Conservation (phyloP, 805 yeast genomes). For the Ogataea trehaloabstinens region DNA sequence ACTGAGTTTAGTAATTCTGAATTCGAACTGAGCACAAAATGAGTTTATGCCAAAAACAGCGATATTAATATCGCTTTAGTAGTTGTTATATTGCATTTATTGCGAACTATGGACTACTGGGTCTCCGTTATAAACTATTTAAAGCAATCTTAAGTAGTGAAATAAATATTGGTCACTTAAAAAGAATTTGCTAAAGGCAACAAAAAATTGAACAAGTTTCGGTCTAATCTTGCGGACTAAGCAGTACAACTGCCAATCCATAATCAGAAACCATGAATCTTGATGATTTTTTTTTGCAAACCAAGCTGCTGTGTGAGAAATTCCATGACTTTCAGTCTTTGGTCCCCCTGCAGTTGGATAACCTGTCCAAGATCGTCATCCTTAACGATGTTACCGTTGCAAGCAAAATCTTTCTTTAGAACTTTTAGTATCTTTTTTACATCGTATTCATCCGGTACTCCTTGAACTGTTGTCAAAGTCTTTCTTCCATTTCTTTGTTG, state of each 20-base stretch:
- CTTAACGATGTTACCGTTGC: slow-evolving; percentile 97
- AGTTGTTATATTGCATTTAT: too few relatives aligned
- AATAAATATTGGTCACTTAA: too few relatives aligned
- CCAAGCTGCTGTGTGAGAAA: slow-evolving; percentile 84
- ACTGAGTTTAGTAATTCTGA: background rate
- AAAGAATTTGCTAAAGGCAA: too few relatives aligned
- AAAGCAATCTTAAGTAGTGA: too few relatives aligned
- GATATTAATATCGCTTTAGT: too few relatives aligned
- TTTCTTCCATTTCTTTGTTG: slow-evolving; percentile 99
- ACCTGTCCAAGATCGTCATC: slow-evolving; percentile 96
- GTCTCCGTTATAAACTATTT: too few relatives aligned
- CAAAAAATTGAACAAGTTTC: too few relatives aligned
- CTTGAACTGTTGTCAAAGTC: slow-evolving; percentile 97
- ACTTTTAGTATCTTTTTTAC: slow-evolving; percentile 90
- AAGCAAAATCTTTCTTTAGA: slow-evolving; percentile 95
- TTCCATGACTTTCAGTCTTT: slow-evolving; percentile 93
- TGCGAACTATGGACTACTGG: too few relatives aligned
- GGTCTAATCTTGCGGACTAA: too few relatives aligned
- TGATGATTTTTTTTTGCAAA: slow-evolving; percentile 92
- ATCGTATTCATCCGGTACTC: slow-evolving; percentile 93
- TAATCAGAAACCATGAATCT: slow-evolving; percentile 91
- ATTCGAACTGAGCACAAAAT: background rate
- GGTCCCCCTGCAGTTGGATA: slow-evolving; percentile 98
- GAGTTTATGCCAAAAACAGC: too few relatives aligned
- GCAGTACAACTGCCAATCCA: too few relatives aligned